These are phyloP conservation scores for Epichloe bromicola DNA, from an alignment of 2,329 filamentous ascomycete species.

Conservation along the genomic window DNA sequence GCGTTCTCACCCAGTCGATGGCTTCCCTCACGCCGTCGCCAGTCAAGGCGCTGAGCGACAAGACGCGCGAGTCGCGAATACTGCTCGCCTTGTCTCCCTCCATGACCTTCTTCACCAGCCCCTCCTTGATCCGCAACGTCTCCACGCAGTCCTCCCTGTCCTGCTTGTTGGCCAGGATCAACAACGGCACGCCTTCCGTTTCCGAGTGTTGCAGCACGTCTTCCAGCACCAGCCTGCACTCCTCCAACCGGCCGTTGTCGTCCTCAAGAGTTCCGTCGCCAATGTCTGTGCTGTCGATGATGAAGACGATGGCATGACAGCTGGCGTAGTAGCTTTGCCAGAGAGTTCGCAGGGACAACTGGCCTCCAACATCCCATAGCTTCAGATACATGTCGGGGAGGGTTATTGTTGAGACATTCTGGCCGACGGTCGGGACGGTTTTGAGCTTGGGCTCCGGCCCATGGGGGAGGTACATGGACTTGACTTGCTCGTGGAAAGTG, in stretches of 20 bases:
- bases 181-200: constrained; percentile 77
- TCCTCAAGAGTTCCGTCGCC: constrained; percentile 61
- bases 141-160: constrained; percentile 95
- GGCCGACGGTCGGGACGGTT: constrained; percentile 91
- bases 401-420: constrained; percentile 87
- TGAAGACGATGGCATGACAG: constrained; percentile 95
- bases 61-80: constrained; percentile 78
- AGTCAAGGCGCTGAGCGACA: constrained; percentile 85
- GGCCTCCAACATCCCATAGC: constrained; percentile 96
- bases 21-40: constrained; percentile 85
- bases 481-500: constrained; percentile 93
- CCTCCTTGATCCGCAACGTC: constrained; percentile 94
- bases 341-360: constrained; percentile 73
- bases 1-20: constrained; percentile 87
- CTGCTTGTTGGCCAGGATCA: constrained; percentile 95
- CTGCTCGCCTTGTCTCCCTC: constrained; percentile 81
- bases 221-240: constrained; percentile 82
- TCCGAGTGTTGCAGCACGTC: constrained; percentile 79
- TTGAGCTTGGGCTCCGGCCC: constrained; percentile 55
- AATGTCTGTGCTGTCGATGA: constrained; percentile 90
- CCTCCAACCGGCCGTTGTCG: constrained; percentile 54
- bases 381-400: constrained; percentile 94
- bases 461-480: constrained; percentile 62
- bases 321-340: constrained; percentile 94
- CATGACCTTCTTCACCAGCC: constrained; percentile 86